Percentiles rank a stretch among this genome's conserved stretches.
Evolutionary conservation across 148 eudicot genomes (phyloP).

Genomic region (Vaccinium macrocarpon): DNA sequence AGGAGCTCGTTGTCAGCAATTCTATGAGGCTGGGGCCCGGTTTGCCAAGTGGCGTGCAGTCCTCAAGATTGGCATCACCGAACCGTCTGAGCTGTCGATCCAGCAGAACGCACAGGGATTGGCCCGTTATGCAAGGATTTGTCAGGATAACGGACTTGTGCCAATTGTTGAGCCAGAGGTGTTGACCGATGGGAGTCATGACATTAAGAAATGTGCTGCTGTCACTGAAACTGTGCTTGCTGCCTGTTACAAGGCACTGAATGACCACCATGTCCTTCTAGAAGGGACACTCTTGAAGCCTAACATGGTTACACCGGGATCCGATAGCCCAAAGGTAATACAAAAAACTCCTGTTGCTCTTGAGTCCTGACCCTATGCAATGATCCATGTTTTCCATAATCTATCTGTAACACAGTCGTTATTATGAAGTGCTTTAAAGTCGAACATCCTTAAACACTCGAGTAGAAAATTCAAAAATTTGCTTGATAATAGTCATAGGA

Average conservation of each 20-base stretch:
- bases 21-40: constrained; percentile 89
- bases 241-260: constrained; percentile 81
- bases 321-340: constrained; percentile 70
- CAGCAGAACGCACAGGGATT: constrained; percentile 91
- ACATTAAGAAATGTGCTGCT: constrained; percentile 77
- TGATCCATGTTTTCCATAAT: neutral
- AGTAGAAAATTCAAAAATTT: too few relatives aligned
- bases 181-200: constrained; percentile 73
- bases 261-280: constrained; percentile 84
- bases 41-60: constrained; percentile 98
- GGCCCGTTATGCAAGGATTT: constrained; percentile 85
- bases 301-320: constrained; percentile 96
- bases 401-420: neutral
- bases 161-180: constrained; percentile 90
- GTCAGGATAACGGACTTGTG: constrained; percentile 87
- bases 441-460: neutral
- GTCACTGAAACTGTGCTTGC: constrained; percentile 80
- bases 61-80: constrained; percentile 74
- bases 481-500: neutral
- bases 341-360: neutral
- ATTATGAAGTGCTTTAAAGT: neutral
- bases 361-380: neutral
- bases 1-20: constrained; percentile 64
- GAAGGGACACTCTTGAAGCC: constrained; percentile 95
- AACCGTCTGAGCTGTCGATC: constrained; percentile 78